A percentile compares a stretch with the other conserved stretches of the same genome.
These are phyloP conservation scores for Pythium angustatum DNA, from an alignment of 352 stramenopile genomes.

Conservation along the genomic window DNA sequence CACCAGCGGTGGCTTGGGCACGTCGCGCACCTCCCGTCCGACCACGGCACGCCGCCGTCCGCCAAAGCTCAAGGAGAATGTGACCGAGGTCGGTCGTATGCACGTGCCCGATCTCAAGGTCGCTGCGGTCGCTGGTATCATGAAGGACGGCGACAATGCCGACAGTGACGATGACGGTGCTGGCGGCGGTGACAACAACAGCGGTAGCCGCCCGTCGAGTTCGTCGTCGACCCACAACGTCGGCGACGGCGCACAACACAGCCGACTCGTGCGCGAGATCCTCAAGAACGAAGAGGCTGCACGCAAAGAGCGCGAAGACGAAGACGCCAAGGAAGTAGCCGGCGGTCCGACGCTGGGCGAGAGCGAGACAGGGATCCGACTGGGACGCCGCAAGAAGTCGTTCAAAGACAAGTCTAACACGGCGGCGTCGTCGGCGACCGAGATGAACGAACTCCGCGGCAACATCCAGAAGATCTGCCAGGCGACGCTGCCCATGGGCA, in stretches of 20 bases:
- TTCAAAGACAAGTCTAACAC: constrained; percentile 83
- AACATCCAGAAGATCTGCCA: constrained; percentile 93
- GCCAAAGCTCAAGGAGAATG: constrained; percentile 88
- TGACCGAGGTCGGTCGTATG: constrained; percentile 70
- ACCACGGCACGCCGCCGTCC: constrained; percentile 85
- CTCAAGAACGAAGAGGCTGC: constrained; percentile 79
- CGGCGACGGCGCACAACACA: constrained; percentile 51
- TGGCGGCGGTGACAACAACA: constrained; percentile 39
- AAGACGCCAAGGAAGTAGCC: constrained; percentile 43
- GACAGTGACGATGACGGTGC: constrained; percentile 69
- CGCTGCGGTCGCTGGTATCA: constrained; percentile 65
- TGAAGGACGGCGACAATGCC: constrained; percentile 82
- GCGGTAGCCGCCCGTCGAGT: constrained; percentile 29
- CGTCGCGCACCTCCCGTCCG: constrained; percentile 69
- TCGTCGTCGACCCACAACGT: constrained; percentile 28
- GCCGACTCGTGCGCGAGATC: constrained; percentile 82
- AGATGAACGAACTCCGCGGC: constrained; percentile 77
- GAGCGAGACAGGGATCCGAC: constrained; percentile 70
- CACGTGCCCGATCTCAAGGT: constrained; percentile 83
- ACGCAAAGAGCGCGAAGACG: constrained; percentile 64
- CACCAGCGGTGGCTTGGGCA: constrained; percentile 55
- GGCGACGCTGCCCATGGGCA: constrained; percentile 87
- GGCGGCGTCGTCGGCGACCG: constrained; percentile 56
- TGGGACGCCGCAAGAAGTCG: constrained; percentile 74
- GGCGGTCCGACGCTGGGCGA: constrained; percentile 41